Evolutionary conservation across 2,329 filamentous ascomycete species (phyloP).

Genomic region (Phoma sp.): DNA sequence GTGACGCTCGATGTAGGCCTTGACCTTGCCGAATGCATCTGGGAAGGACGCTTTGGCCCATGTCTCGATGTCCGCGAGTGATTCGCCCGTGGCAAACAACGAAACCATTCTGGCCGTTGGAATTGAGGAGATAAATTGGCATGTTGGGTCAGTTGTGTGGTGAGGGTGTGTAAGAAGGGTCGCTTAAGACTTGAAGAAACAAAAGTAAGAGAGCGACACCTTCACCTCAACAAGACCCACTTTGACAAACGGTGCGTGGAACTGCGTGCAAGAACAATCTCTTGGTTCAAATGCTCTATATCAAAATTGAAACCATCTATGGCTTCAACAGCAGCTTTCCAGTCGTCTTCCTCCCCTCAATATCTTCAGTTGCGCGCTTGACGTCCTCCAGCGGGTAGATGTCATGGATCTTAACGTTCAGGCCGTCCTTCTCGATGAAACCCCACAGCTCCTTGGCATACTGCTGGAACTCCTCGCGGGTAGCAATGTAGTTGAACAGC

Average conservation of each 20-base stretch:
- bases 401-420: slow-evolving; percentile 78
- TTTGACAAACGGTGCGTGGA: too few relatives aligned
- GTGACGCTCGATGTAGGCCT: neutral
- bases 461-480: slow-evolving; percentile 70
- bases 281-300: too few relatives aligned
- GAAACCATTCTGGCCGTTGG: neutral
- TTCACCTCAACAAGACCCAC: too few relatives aligned
- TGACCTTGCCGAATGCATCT: neutral
- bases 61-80: neutral
- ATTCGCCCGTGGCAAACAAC: neutral
- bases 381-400: slow-evolving; percentile 79
- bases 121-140: too few relatives aligned
- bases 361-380: slow-evolving; percentile 73
- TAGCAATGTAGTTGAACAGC: slow-evolving; percentile 69
- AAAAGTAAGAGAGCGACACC: too few relatives aligned
- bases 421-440: slow-evolving; percentile 71
- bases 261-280: too few relatives aligned
- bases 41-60: neutral
- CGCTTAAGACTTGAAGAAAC: too few relatives aligned
- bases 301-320: slow-evolving; percentile 40
- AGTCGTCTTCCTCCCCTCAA: slow-evolving; percentile 82
- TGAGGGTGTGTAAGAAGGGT: too few relatives aligned
- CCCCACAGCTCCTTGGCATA: slow-evolving; percentile 77
- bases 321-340: slow-evolving; percentile 82
- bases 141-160: too few relatives aligned